These are phyloP conservation scores for Cotoneaster glaucophyllus DNA, from an alignment of 306 rosid genomes.

Conservation along the genomic window DNA sequence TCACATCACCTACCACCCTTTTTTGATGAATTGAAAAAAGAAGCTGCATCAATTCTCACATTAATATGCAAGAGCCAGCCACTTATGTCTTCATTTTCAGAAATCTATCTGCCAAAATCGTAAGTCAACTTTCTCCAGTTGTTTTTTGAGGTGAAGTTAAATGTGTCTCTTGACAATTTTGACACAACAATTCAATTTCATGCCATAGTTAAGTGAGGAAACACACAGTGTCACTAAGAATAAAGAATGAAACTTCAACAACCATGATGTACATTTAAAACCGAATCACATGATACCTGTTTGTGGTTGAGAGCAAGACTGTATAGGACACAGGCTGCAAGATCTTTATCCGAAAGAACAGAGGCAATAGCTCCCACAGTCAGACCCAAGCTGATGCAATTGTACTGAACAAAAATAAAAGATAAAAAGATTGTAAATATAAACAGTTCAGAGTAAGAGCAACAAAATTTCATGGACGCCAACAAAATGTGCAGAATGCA, in stretches of 20 bases:
- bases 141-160: neutral
- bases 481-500: neutral
- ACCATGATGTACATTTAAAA: neutral
- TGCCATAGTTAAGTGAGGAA: neutral
- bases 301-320: slow-evolving; percentile 78
- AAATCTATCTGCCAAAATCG: neutral
- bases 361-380: slow-evolving; percentile 74
- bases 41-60: too few relatives aligned
- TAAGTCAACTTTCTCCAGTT: neutral
- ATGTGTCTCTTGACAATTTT: neutral
- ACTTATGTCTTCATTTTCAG: neutral
- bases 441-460: neutral
- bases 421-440: neutral
- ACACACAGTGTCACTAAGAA: neutral
- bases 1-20: neutral
- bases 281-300: slow-evolving; percentile 40
- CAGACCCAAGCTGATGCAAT: slow-evolving; percentile 86
- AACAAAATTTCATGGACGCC: neutral
- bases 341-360: slow-evolving; percentile 57
- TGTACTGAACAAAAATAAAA: slow-evolving; percentile 47
- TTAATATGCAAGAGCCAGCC: neutral
- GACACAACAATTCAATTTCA: neutral
- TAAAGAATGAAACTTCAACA: neutral
- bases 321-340: slow-evolving; percentile 53
- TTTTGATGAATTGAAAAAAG: neutral